Conservation (phyloP, 2,329 filamentous ascomycete genomes). For the Cyphellophora attinorum region DNA sequence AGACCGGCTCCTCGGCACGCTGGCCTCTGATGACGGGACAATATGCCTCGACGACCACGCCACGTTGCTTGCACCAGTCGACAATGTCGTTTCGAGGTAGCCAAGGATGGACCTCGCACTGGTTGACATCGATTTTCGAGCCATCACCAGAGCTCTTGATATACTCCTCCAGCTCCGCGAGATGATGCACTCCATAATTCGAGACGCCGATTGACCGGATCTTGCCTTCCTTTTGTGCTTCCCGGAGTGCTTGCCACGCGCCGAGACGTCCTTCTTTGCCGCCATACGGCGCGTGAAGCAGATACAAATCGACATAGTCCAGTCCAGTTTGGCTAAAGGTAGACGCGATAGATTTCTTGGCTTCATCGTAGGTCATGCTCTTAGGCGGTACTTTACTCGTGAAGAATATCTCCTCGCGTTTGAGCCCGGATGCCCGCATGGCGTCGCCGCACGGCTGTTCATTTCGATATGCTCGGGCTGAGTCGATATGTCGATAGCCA, state of each 20-base stretch:
- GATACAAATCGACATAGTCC: slow-evolving; percentile 29
- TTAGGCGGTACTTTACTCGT: slow-evolving; percentile 50
- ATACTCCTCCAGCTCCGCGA: slow-evolving; percentile 44
- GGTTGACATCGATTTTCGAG: slow-evolving; percentile 70
- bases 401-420: slow-evolving; percentile 50
- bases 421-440: slow-evolving; percentile 41
- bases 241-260: slow-evolving; percentile 45
- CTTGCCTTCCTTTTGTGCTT: slow-evolving; percentile 42
- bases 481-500: slow-evolving; percentile 54
- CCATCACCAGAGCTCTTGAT: slow-evolving; percentile 53
- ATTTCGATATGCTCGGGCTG: slow-evolving; percentile 48
- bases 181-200: slow-evolving; percentile 47
- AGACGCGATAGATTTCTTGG: slow-evolving; percentile 35
- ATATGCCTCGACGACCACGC: slow-evolving; percentile 51
- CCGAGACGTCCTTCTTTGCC: slow-evolving; percentile 40
- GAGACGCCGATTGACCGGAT: slow-evolving; percentile 44
- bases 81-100: slow-evolving; percentile 69
- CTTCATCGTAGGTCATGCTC: slow-evolving; percentile 51
- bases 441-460: slow-evolving; percentile 46
- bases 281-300: slow-evolving; percentile 46
- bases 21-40: slow-evolving; percentile 36
- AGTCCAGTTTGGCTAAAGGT: slow-evolving; percentile 14
- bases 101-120: slow-evolving; percentile 90
- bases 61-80: slow-evolving; percentile 60
- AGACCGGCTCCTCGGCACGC: slow-evolving; percentile 42